A percentile compares a stretch with the other conserved stretches of the same genome.
These are phyloP conservation scores for Termitomyces sp. DNA, from an alignment of 768 basidiomycete genomes.

Conservation along the genomic window DNA sequence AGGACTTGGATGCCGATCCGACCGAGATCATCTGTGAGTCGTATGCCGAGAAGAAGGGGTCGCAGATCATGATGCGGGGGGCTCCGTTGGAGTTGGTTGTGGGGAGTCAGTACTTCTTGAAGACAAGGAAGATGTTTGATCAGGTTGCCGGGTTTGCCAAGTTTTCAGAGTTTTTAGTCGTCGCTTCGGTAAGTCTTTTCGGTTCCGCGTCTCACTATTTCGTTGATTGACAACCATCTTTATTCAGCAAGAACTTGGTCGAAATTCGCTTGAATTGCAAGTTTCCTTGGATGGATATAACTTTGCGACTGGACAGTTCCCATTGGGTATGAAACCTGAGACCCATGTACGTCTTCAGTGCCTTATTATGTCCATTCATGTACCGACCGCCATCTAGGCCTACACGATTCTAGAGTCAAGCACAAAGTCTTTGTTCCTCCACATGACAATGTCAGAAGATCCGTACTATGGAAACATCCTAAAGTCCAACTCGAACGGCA, in stretches of 20 bases:
- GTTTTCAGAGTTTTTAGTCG: slow-evolving; percentile 88
- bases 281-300: slow-evolving; percentile 88
- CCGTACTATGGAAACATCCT: slow-evolving; percentile 89
- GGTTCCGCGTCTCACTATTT: slow-evolving; percentile 1
- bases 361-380: not conserved
- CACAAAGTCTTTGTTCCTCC: slow-evolving; percentile 91
- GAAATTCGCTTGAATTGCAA: slow-evolving; percentile 76
- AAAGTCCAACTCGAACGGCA: slow-evolving; percentile 98
- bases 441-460: slow-evolving; percentile 87
- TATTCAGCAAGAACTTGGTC: slow-evolving; percentile 48
- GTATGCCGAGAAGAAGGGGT: slow-evolving; percentile 77
- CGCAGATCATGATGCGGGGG: slow-evolving; percentile 56
- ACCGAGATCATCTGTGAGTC: slow-evolving; percentile 92
- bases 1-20: slow-evolving; percentile 73
- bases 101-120: slow-evolving; percentile 69
- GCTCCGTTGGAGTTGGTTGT: slow-evolving; percentile 79
- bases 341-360: slow-evolving; percentile 65
- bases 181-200: slow-evolving; percentile 74
- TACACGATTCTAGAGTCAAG: slow-evolving; percentile 94
- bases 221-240: not conserved
- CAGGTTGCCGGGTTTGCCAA: slow-evolving; percentile 93
- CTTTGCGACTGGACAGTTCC: slow-evolving; percentile 88
- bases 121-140: slow-evolving; percentile 77
- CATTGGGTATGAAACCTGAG: slow-evolving; percentile 83
- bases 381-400: slow-evolving; percentile 42